Evolutionary conservation across 2,329 filamentous ascomycete species (phyloP), one percentile per base, ranked within the genome.

Genomic region (Aureobasidium sp.): DNA sequence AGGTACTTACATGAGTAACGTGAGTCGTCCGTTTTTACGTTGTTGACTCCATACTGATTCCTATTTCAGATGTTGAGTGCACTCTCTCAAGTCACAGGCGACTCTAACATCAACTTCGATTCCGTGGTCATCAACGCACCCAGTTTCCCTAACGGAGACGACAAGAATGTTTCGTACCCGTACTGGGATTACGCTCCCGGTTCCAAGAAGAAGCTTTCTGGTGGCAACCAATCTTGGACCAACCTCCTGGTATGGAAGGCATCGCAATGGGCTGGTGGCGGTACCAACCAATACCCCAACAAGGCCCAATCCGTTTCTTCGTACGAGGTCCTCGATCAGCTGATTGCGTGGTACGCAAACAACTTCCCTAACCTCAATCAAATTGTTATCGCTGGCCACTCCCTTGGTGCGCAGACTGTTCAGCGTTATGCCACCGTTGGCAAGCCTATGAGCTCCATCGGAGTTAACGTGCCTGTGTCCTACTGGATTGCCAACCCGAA

Each of bases 401-500:
- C 71, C 9, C 68, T 73, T 11, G 73, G 72, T 17, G 72, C 62
- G 14, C 73, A 75, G 62, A 71, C 71, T 20, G 69, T 71, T 6
- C 70, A 74, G 29, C 70, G 73, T 14, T 75, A 74, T 64, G 72
- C 69, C 9, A 68, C 70, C 11, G 65, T 74, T 52, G 71, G 71
- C 31, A 65, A 67, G 37, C 62, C 64, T 22, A 58, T 45, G 8
- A 45, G 48, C 44, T 49, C 56, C n/a, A 36, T 65, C 6, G 62
- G 55, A 15, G 64, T 71, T 15, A 65, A 64, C 42, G 69, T 68
- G 1, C 69, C 70, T 5, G 65, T 74, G 41, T 68, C 64, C 1
- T 73, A 72, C 66, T 73, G 70, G 70, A 64, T 74, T 39, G 73
- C 60, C 14, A 75, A 75, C 49, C 72, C 72, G 8, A 72, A 75